Base-by-base conservation (phyloP, 331 rosid species). In the Spiraea crenata region DNA sequence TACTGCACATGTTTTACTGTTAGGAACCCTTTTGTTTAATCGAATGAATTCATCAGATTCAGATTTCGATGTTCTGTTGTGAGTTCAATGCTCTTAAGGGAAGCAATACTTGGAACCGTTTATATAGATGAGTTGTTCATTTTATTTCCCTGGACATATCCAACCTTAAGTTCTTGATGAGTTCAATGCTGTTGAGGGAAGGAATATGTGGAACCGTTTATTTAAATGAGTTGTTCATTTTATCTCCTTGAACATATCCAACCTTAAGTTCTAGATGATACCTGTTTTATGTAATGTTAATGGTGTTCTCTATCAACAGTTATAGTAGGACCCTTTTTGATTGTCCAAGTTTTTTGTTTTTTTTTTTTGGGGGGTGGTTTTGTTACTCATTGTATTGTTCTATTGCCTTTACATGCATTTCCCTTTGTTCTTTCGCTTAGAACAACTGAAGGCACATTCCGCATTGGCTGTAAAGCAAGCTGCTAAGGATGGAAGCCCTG, bases 361-460 rank as follows among this genome's bases (percentile, higher is more conserved):
- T n/a, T n/a, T n/a, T n/a, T n/a, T n/a, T n/a, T n/a, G n/a, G n/a
- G n/a, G 31, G 31, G 31, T 63, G 57, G 55, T 59, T 45, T 54
- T 39, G 3, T 42, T 34, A 37, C 19, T 34, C 31, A 8, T 5
- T 46, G 5, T 9, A 37, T 47, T 38, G 41, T 17, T 56, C 19
- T 9, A 31, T 14, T n/a, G 16, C 9, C 5, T 62, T 67, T 13
- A 20, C n/a, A 40, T 9, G 2, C n/a, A 37, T 41, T 20, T 13
- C 3, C 5, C 8, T 41, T 46, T 63, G 14, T 35, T 48, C 57
- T 66, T 65, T 19, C 51, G 50, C 17, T 16, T 44, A 71, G 84
- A 80, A 40, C 56, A 67, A 76, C 44, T 58, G 52, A 80, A 71
- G 68, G 70, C 19, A 40, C 66, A 71, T 57, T 67, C 51, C 1